Conservation (phyloP, 2,329 filamentous ascomycete genomes). For the Diplodia intermedia region DNA sequence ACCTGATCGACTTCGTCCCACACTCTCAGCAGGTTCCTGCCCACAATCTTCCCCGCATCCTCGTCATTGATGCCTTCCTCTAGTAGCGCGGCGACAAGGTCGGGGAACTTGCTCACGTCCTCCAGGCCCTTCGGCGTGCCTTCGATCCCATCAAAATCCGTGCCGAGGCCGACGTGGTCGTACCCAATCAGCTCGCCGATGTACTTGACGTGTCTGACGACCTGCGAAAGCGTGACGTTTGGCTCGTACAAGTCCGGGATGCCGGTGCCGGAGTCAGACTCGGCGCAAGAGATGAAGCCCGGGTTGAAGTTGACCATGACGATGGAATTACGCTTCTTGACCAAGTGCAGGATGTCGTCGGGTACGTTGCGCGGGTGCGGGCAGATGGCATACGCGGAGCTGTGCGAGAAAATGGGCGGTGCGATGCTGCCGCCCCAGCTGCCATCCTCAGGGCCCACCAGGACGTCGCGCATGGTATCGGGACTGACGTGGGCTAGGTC, state of each 20-base stretch:
- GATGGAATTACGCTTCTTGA: slow-evolving; percentile 74
- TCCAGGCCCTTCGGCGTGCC: slow-evolving; percentile 75
- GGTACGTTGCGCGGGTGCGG: slow-evolving; percentile 91
- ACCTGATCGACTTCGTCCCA: slow-evolving; percentile 81
- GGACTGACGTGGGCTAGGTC: slow-evolving; percentile 80
- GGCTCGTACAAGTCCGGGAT: slow-evolving; percentile 71
- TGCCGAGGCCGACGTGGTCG: slow-evolving; percentile 85
- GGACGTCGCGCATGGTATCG: slow-evolving; percentile 85
- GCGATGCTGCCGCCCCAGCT: slow-evolving; percentile 76
- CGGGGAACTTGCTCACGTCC: slow-evolving; percentile 83
- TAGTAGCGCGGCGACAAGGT: slow-evolving; percentile 77
- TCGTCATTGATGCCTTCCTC: slow-evolving; percentile 74
- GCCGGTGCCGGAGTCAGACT: slow-evolving; percentile 64
- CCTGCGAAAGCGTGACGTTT: slow-evolving; percentile 77
- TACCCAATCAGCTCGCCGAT: slow-evolving; percentile 86
- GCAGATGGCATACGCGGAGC: slow-evolving; percentile 79
- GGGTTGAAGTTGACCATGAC: slow-evolving; percentile 93
- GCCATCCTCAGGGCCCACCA: slow-evolving; percentile 61
- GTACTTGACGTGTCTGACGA: slow-evolving; percentile 80
- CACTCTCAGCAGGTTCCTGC: slow-evolving; percentile 81
- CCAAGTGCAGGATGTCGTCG: slow-evolving; percentile 78
- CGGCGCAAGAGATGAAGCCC: slow-evolving; percentile 79
- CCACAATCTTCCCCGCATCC: slow-evolving; percentile 77
- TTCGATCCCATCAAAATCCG: slow-evolving; percentile 84
- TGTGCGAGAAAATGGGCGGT: slow-evolving; percentile 89